A percentile compares a stretch with the other conserved stretches of the same genome.
phyloP scores from a whole-genome alignment of 75 land plant genomes.

The Pinus taeda region DNA sequence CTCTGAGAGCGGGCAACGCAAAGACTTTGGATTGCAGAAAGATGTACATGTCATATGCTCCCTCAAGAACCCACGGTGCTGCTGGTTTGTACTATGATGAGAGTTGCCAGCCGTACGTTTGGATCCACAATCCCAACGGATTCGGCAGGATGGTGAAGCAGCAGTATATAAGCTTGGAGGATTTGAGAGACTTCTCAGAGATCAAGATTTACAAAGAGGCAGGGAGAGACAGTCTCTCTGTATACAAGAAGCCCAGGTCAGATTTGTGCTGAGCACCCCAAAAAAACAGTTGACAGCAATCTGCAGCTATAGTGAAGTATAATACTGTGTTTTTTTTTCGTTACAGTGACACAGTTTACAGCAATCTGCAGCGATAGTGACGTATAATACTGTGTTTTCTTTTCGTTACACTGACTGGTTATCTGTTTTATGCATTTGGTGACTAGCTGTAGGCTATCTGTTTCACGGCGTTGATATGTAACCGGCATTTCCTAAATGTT shows the following conservation, averaged over 20 bases:
- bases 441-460: too few relatives aligned
- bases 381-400: too few relatives aligned
- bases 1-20: not conserved
- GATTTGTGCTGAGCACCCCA: not conserved
- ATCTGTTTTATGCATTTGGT: too few relatives aligned
- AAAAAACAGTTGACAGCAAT: too few relatives aligned
- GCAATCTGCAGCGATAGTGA: too few relatives aligned
- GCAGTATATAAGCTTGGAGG: slow-evolving; percentile 10
- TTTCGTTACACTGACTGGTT: too few relatives aligned
- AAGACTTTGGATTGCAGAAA: slow-evolving; percentile 7
- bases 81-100: slow-evolving; percentile 1
- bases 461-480: too few relatives aligned
- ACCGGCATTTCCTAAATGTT: too few relatives aligned
- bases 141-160: slow-evolving; percentile 11
- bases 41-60: slow-evolving; percentile 3
- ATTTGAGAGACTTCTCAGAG: slow-evolving; percentile 7
- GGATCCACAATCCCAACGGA: slow-evolving; percentile 9
- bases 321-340: too few relatives aligned
- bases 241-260: slow-evolving; percentile 9
- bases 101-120: slow-evolving; percentile 9
- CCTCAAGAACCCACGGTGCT: not conserved
- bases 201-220: slow-evolving; percentile 7
- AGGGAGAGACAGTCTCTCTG: not conserved
- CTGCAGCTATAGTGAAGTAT: too few relatives aligned
- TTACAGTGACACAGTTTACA: too few relatives aligned